Evolutionary conservation across 2,329 filamentous ascomycete genomes (phyloP).

Genomic region (Colletotrichum eleusines): DNA sequence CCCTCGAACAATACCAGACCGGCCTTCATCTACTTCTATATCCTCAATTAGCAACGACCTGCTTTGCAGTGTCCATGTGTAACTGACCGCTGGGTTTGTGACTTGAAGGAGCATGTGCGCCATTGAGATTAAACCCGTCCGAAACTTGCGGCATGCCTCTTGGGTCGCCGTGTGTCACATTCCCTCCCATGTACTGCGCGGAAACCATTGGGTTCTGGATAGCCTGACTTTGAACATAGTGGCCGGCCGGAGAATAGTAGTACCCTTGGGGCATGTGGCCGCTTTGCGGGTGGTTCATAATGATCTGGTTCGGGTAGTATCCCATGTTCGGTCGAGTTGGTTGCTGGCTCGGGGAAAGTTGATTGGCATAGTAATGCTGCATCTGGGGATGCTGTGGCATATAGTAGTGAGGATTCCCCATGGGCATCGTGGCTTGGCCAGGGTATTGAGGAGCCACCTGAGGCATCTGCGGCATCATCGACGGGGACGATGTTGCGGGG

Average conservation of each 20-base stretch:
- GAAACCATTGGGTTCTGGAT: constrained; percentile 51
- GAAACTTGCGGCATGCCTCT: constrained; percentile 43
- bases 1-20: constrained; percentile 62
- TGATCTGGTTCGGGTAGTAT: constrained; percentile 59
- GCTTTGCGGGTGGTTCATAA: constrained; percentile 57
- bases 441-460: constrained; percentile 56
- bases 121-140: constrained; percentile 40
- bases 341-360: constrained; percentile 54
- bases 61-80: too few species aligned
- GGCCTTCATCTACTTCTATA: constrained; percentile 45
- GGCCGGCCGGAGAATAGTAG: constrained; percentile 58
- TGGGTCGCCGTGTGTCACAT: constrained; percentile 45
- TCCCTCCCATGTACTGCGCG: constrained; percentile 51
- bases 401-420: constrained; percentile 61
- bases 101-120: neutral
- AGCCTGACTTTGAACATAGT: constrained; percentile 52
- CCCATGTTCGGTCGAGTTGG: constrained; percentile 52
- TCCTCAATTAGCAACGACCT: neutral
- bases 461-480: constrained; percentile 54
- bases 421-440: constrained; percentile 53
- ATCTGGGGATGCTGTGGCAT: constrained; percentile 58
- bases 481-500: constrained; percentile 49
- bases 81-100: constrained; percentile 13
- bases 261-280: constrained; percentile 51
- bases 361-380: constrained; percentile 58